Conservation (phyloP, 2,329 filamentous ascomycete genomes). For the Cytospora paraplurivora region DNA sequence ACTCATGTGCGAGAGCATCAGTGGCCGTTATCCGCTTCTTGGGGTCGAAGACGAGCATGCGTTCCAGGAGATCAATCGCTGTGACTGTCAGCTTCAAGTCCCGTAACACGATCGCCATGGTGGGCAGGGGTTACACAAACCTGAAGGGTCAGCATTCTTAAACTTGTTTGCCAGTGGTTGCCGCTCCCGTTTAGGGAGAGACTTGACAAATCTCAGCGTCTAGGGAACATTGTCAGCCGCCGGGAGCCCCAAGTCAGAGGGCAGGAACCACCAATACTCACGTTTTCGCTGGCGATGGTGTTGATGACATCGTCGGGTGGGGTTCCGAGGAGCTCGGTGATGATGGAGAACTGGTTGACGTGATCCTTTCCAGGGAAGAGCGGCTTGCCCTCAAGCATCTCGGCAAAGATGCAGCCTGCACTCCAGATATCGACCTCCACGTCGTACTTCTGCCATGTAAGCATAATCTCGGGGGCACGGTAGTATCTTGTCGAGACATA, state of each 20-base stretch:
- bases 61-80: conserved; percentile 93
- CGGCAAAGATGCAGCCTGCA: conserved; percentile 96
- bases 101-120: background rate
- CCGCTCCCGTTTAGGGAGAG: conserved; percentile 89
- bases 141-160: conserved; percentile 86
- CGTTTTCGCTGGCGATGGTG: conserved; percentile 97
- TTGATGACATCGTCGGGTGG: conserved; percentile 98
- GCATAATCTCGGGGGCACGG: conserved; percentile 98
- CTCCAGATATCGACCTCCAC: conserved; percentile 99
- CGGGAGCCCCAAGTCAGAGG: background rate
- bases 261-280: conserved; percentile 46
- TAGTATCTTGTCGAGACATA: conserved; percentile 99
- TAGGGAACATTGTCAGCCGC: conserved; percentile 42
- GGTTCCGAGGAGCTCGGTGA: conserved; percentile 94
- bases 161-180: conserved; percentile 88
- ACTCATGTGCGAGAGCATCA: conserved; percentile 85
- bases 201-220: conserved; percentile 97
- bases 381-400: conserved; percentile 98
- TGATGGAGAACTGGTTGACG: conserved; percentile 99
- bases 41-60: conserved; percentile 98
- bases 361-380: conserved; percentile 99
- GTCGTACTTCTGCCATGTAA: conserved; percentile 99
- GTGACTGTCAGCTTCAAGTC: conserved; percentile 27
- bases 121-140: conserved; percentile 49
- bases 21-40: conserved; percentile 89